Percentiles rank a stretch among this genome's conserved stretches.
These are phyloP conservation scores for Ophiostoma ulmi DNA, from an alignment of 2,329 filamentous ascomycete genomes.

Conservation along the genomic window DNA sequence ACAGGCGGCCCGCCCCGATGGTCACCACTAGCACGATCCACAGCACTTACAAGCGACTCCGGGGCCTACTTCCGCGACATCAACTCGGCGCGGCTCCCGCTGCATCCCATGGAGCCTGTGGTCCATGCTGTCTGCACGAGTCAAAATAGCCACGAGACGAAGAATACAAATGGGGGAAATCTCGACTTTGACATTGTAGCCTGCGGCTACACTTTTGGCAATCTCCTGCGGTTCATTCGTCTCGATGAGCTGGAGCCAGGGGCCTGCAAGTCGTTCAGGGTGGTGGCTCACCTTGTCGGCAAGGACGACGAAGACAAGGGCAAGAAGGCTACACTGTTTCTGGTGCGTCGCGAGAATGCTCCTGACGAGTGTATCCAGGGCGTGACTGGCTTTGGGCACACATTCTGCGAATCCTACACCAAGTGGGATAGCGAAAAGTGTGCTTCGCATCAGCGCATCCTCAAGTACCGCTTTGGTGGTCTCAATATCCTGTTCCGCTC, in stretches of 20 bases:
- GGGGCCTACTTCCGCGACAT: slow-evolving; percentile 50
- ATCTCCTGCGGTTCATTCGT: slow-evolving; percentile 37
- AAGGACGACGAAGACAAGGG: background rate
- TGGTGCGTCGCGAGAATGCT: slow-evolving; percentile 57
- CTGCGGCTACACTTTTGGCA: slow-evolving; percentile 58
- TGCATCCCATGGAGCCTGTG: slow-evolving; percentile 47
- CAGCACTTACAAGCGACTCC: slow-evolving; percentile 40
- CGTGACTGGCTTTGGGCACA: slow-evolving; percentile 59
- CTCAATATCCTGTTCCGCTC: slow-evolving; percentile 50
- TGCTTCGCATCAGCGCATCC: slow-evolving; percentile 56
- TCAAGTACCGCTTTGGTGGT: slow-evolving; percentile 54
- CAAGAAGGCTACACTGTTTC: slow-evolving; percentile 43
- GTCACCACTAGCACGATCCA: slow-evolving; percentile 39
- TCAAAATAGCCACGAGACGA: slow-evolving; percentile 36
- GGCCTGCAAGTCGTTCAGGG: slow-evolving; percentile 2
- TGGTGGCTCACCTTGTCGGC: slow-evolving; percentile 10
- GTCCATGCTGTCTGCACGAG: slow-evolving; percentile 34
- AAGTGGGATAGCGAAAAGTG: slow-evolving; percentile 55
- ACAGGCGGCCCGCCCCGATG: slow-evolving; percentile 48
- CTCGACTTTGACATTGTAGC: slow-evolving; percentile 49
- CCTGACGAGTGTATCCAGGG: slow-evolving; percentile 51
- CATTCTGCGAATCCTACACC: slow-evolving; percentile 62
- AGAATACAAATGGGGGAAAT: slow-evolving; percentile 25
- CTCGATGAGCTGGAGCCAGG: background rate
- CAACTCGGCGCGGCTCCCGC: slow-evolving; percentile 48